Evolutionary conservation across 2,329 filamentous ascomycete genomes (phyloP).

Genomic region (Neophaeococcomyces mojaviensis): DNA sequence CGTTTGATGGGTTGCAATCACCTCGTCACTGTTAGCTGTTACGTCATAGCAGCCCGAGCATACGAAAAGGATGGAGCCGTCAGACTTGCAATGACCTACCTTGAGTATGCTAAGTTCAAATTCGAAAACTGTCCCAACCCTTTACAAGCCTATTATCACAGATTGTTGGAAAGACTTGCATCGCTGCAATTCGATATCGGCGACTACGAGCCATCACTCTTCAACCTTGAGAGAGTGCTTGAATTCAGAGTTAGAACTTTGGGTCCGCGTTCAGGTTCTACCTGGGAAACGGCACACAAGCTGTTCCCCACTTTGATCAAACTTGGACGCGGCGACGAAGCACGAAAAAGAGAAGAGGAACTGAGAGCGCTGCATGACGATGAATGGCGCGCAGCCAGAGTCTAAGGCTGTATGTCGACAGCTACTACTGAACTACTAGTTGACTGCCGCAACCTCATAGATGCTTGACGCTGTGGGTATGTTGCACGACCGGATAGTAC

Average conservation of each 20-base stretch:
- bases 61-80: constrained; percentile 6
- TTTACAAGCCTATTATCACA: background rate
- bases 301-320: background rate
- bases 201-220: background rate
- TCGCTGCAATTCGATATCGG: background rate
- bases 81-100: background rate
- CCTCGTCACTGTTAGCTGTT: constrained; percentile 17
- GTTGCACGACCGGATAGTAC: too few species aligned
- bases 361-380: background rate
- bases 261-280: background rate
- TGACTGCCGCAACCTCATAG: background rate
- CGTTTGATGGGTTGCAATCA: constrained; percentile 15
- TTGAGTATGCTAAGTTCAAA: constrained; percentile 1
- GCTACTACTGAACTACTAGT: background rate
- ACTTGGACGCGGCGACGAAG: background rate
- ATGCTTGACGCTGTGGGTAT: background rate
- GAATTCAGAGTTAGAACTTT: background rate
- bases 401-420: background rate
- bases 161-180: constrained; percentile 4
- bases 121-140: background rate
- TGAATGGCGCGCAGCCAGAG: background rate
- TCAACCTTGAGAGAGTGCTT: constrained; percentile 1
- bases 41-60: constrained; percentile 12
- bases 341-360: background rate
- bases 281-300: background rate